Base-by-base conservation (phyloP, 768 basidiomycete genomes). In the Boletus fagicola region DNA sequence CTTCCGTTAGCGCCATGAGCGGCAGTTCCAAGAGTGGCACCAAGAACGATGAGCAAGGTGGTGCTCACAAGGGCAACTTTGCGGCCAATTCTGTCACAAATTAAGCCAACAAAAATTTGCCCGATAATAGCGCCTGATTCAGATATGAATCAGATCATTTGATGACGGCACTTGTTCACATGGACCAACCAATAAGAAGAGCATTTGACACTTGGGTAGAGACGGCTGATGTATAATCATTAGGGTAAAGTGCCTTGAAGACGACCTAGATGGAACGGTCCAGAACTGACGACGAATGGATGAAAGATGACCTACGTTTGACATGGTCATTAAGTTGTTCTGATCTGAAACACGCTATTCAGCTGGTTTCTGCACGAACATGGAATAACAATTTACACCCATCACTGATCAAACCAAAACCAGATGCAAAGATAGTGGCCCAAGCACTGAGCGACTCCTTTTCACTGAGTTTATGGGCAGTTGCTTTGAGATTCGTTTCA, bases 61-160 rank as follows among this genome's bases (percentile, higher is more conserved):
- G 88, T 89, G 38, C 77, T 68, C 20, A 89, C 81, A 51, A 91
- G 80, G 18, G 87, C 88, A n/a, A 82, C 80, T 68, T 90, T 90
- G 50, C 89, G 76, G n/a, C 89, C 89, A 28, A 86, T 66, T 49
- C 84, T 77, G 67, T 91, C 89, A 62, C 87, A 89, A n/a, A 88
- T 68, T 24, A 88, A 63, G 13, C 89, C 89, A 38, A 89, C 84
- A 40, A 77, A 53, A 26, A 87, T 48, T 62, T 87, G 85, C 20
- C 85, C 84, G 38, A 85, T 69, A 58, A 86, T 78, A 44, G 83
- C 85, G 38, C 86, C 86, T 83, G 56, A 10, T 53, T 40, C 18
- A 31, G 33, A 51, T 49, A 20, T 6, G 31, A 20, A 53, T 63
- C 42, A 61, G 53, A 54, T 50, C 4, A 2, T 26, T 42, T n/a